Conservation (phyloP, 495 filamentous ascomycete species). For the Talaromyces thailandensis region DNA sequence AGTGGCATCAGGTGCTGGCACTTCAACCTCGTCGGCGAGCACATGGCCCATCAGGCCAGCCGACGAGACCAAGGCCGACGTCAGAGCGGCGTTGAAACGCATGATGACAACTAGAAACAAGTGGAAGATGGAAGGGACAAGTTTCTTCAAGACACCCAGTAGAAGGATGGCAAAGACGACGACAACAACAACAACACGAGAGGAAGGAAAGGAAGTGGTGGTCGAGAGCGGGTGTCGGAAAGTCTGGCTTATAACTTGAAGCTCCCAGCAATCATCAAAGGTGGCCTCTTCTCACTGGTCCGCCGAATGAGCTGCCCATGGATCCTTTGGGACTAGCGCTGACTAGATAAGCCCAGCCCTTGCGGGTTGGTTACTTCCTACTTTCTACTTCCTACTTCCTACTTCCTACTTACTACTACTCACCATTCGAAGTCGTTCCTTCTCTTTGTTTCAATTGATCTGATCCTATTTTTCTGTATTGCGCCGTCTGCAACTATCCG, state of each 20-base stretch:
- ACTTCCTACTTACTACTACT: no score
- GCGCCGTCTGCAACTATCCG: no score
- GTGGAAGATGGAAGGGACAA: constrained; percentile 13
- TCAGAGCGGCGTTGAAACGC: constrained; percentile 65
- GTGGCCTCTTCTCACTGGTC: constrained; percentile 12
- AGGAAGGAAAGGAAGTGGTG: constrained; percentile 1
- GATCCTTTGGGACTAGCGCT: not conserved
- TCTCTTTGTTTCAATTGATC: not conserved
- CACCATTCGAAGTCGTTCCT: not conserved
- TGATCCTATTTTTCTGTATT: no score
- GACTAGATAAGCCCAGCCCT: constrained; percentile 1
- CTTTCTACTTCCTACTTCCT: no score
- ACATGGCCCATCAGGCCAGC: constrained; percentile 63
- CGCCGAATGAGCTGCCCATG: not conserved
- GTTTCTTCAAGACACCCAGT: not conserved
- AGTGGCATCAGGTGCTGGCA: constrained; percentile 39
- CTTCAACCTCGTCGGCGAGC: constrained; percentile 62
- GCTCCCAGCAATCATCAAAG: constrained; percentile 21
- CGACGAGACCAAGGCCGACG: constrained; percentile 55
- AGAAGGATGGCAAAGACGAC: not conserved
- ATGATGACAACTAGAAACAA: constrained; percentile 41
- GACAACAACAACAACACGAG: not conserved
- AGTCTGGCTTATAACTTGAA: constrained; percentile 13
- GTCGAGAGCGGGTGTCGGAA: constrained; percentile 1
- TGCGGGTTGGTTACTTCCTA: no score